Base-by-base conservation (phyloP, 495 filamentous ascomycete genomes). In the Penicillium robsamsonii region DNA sequence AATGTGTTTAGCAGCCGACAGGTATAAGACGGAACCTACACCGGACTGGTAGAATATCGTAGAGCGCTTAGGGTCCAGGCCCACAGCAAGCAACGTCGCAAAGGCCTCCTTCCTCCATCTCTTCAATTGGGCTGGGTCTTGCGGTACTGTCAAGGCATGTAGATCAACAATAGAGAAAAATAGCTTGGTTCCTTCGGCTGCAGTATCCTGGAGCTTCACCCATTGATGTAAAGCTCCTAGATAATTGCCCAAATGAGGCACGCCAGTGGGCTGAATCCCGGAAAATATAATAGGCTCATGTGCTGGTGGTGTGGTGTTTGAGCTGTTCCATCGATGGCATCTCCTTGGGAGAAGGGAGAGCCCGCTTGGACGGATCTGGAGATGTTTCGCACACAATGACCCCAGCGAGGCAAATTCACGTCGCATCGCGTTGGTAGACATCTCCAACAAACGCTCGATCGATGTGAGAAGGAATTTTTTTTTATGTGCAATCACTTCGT, bases 181-280 rank as follows among this genome's bases (percentile, higher is more conserved):
- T 37, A 96, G 72, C 45, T 78, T 87, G 8, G 83, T 81, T 5
- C 75, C 70, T 15, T 75, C 58, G 0, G 69, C 53, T 0, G 85
- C 74, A 15, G 76, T 70, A 65, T 92, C 78, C 61, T 97, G 92
- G 6, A 97, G 73, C 55, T 78, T 75, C 35, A 86, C 86, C 94
- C 94, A 98, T 76, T 89, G 82, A 29, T 82, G 81, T 51, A 98
- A 74, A n/a, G 94, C 95, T 12, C 94, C 94, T 9, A 97, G 80
- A 68, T 97, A 97, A 71, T 98, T 98, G 13, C 94, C 94, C 31
- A 98, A 76, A 68, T 97, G 95, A n/a, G 94, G 95, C 10, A 96
- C 74, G 5, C 92, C 94, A 5, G 94, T 97, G 17, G 94, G 95
- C 65, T 98, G 94, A 58, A 98, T 97, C 29, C 91, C 94, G 10